A percentile compares a stretch with the other conserved stretches of the same genome.
Conservation (phyloP, 352 stramenopile genomes). For the Phytophthora cryptogea region DNA sequence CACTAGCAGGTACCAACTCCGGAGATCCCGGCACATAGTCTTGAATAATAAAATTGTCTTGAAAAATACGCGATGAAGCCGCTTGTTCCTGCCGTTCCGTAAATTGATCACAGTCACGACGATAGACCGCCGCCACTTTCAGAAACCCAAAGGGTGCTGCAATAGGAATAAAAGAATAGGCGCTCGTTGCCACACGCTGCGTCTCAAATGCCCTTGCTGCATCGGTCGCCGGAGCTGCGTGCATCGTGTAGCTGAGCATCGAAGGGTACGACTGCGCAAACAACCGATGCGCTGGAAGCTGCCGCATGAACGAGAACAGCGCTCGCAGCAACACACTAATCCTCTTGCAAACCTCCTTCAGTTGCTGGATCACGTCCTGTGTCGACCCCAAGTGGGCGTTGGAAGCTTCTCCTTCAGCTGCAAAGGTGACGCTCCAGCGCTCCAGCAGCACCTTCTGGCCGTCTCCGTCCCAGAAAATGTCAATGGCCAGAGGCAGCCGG, state of each 20-base stretch:
- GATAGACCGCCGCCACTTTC: conserved; percentile 71
- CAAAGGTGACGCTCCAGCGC: conserved; percentile 68
- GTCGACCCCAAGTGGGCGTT: conserved; percentile 29
- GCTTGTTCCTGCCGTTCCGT: conserved; percentile 41
- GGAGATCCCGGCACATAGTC: conserved; percentile 82
- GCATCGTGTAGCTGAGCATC: conserved; percentile 64
- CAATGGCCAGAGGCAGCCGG: conserved; percentile 63
- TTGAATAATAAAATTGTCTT: conserved; percentile 85
- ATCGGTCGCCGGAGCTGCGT: conserved; percentile 30
- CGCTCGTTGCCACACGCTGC: conserved; percentile 47
- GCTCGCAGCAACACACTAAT: conserved; percentile 75
- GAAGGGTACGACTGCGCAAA: conserved; percentile 71
- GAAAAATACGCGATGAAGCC: conserved; percentile 53
- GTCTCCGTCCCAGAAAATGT: conserved; percentile 67
- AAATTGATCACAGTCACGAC: conserved; percentile 57
- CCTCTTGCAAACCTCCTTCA: conserved; percentile 83
- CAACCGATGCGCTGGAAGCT: conserved; percentile 73
- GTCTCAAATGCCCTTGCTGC: conserved; percentile 39
- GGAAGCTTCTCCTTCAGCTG: conserved; percentile 24
- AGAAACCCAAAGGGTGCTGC: conserved; percentile 76
- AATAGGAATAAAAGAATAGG: conserved; percentile 82
- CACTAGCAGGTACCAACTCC: conserved; percentile 38
- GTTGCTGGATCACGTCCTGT: conserved; percentile 76
- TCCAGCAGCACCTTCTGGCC: conserved; percentile 67
- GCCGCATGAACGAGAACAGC: conserved; percentile 78